phyloP scores from a whole-genome alignment of 2,329 filamentous ascomycete species.

The Fusarium avenaceum region DNA sequence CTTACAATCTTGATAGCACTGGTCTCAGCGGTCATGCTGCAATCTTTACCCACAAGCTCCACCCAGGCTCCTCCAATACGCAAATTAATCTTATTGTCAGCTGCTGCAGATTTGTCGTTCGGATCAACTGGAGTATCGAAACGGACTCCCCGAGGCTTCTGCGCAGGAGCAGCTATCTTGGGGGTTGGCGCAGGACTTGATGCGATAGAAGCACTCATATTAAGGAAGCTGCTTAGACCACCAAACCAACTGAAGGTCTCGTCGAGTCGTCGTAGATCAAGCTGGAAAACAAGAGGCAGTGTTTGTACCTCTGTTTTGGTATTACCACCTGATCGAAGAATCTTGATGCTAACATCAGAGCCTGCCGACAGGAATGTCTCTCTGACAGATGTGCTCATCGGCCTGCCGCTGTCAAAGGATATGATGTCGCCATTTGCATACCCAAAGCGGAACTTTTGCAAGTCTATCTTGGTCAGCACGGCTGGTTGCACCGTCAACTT shows the following conservation, averaged over 20 bases:
- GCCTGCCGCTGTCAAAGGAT: constrained; percentile 70
- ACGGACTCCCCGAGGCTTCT: constrained; percentile 68
- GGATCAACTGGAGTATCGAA: constrained; percentile 68
- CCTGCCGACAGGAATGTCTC: constrained; percentile 70
- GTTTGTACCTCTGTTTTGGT: constrained; percentile 77
- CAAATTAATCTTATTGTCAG: constrained; percentile 78
- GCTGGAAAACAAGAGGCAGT: constrained; percentile 78
- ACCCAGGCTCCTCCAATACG: constrained; percentile 83
- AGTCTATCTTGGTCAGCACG: constrained; percentile 57
- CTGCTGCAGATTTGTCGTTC: constrained; percentile 61
- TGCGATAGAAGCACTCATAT: constrained; percentile 86
- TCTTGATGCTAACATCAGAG: constrained; percentile 69
- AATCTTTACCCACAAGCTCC: constrained; percentile 81
- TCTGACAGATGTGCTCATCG: constrained; percentile 70
- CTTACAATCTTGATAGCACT: constrained; percentile 86
- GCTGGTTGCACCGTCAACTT: constrained; percentile 48
- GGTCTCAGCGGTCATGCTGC: constrained; percentile 79
- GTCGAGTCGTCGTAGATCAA: constrained; percentile 86
- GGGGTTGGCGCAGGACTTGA: constrained; percentile 72
- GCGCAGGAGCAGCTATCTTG: constrained; percentile 55
- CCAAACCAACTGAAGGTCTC: constrained; percentile 91
- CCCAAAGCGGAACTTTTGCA: constrained; percentile 72
- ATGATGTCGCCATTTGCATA: constrained; percentile 74
- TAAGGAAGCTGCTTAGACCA: constrained; percentile 90
- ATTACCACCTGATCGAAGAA: constrained; percentile 60